Conservation (phyloP, 768 basidiomycete species). For the Calocybe indica region DNA sequence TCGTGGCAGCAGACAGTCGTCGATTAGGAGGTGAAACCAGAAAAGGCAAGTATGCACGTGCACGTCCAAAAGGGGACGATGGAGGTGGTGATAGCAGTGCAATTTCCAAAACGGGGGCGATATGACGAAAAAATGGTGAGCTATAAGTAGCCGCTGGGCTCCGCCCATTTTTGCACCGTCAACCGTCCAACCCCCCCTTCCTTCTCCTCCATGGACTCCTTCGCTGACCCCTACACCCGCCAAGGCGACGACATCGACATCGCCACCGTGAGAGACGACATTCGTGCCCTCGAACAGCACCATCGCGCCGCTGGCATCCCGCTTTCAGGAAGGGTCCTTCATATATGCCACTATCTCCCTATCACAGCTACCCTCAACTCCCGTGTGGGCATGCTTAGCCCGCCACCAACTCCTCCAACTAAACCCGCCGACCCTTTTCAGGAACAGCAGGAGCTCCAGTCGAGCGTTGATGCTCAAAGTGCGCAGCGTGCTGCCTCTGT, state of each 20-base stretch:
- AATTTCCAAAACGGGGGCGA: too few species aligned
- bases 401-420: slow-evolving; percentile 74
- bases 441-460: too few species aligned
- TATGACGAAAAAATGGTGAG: too few species aligned
- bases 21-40: too few species aligned
- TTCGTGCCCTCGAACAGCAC: slow-evolving; percentile 65
- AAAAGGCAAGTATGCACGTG: too few species aligned
- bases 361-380: slow-evolving; percentile 59
- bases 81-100: too few species aligned
- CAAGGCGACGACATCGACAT: slow-evolving; percentile 62
- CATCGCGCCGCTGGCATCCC: slow-evolving; percentile 64
- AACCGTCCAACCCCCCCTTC: too few species aligned
- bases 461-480: not conserved
- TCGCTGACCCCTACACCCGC: slow-evolving; percentile 64
- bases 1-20: too few species aligned
- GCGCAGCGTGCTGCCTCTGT: slow-evolving; percentile 1
- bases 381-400: slow-evolving; percentile 50
- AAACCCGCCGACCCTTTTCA: slow-evolving; percentile 27
- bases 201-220: slow-evolving; percentile 52
- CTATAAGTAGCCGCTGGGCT: too few species aligned
- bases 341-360: slow-evolving; percentile 88
- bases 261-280: slow-evolving; percentile 68
- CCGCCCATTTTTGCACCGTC: too few species aligned
- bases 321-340: slow-evolving; percentile 85
- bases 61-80: too few species aligned